These are phyloP conservation scores for Starmerella khaoyaiensis DNA, from an alignment of 805 yeast genomes.

Conservation along the genomic window DNA sequence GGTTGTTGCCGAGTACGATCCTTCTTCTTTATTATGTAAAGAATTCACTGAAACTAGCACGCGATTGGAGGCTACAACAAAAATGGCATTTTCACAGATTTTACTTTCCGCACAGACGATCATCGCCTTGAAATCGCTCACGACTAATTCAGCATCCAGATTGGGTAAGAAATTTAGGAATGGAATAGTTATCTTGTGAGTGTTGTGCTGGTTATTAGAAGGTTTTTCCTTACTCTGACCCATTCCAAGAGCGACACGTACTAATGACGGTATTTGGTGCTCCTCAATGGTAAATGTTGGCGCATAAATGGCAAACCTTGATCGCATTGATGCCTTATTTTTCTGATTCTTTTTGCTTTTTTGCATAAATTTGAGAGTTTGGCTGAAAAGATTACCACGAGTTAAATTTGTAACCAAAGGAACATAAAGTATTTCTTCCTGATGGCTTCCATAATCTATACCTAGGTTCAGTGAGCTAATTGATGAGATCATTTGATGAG, in stretches of 20 bases:
- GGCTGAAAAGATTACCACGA: constrained; percentile 28
- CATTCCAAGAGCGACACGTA: constrained; percentile 18
- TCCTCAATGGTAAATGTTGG: constrained; percentile 31
- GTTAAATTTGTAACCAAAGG: constrained; percentile 29
- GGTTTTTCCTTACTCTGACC: background rate
- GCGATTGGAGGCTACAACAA: constrained; percentile 27
- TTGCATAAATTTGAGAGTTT: constrained; percentile 26
- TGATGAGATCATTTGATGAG: constrained; percentile 31
- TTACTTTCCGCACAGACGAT: constrained; percentile 17
- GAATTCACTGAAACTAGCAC: too few species aligned
- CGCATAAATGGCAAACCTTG: constrained; percentile 26
- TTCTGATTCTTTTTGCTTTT: constrained; percentile 18
- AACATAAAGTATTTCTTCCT: constrained; percentile 30
- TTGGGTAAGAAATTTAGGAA: constrained; percentile 17
- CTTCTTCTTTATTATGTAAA: constrained; percentile 1
- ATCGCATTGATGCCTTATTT: constrained; percentile 24
- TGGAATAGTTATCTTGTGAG: background rate
- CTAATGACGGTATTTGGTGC: constrained; percentile 26
- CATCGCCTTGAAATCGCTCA: constrained; percentile 19
- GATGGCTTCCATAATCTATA: constrained; percentile 23
- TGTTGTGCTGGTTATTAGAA: background rate
- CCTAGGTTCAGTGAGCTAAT: constrained; percentile 28
- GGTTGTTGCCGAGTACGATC: constrained; percentile 14
- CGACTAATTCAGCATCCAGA: constrained; percentile 15
- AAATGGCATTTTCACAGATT: constrained; percentile 23